phyloP scores from a whole-genome alignment of 1,139 yeast species.

The Pichia sp. region DNA sequence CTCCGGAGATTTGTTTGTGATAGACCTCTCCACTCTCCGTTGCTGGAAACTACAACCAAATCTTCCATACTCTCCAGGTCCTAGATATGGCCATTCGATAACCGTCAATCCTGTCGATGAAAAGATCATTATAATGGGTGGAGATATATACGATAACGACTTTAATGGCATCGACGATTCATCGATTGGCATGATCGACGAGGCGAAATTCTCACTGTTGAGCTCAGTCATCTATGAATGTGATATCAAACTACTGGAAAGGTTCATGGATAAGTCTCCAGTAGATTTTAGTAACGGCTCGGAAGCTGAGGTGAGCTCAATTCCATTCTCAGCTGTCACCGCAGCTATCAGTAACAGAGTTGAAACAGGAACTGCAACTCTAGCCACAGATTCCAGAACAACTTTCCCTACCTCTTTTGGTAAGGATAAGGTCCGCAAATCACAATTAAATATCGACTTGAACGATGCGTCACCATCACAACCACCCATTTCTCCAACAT shows the following conservation, averaged over 20 bases:
- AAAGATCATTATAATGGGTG: slow-evolving; percentile 84
- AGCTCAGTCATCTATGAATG: slow-evolving; percentile 64
- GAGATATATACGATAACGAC: slow-evolving; percentile 53
- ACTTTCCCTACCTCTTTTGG: neutral
- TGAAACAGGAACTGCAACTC: neutral
- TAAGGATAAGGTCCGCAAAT: neutral
- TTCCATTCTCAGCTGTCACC: neutral
- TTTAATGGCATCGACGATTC: slow-evolving; percentile 33
- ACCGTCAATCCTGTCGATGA: slow-evolving; percentile 63
- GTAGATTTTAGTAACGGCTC: neutral
- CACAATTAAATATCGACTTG: slow-evolving; percentile 17
- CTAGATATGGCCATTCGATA: slow-evolving; percentile 93
- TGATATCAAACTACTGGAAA: slow-evolving; percentile 41
- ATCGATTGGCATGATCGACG: slow-evolving; percentile 41
- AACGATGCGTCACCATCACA: neutral
- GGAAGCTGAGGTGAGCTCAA: neutral
- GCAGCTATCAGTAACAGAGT: neutral
- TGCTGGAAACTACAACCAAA: slow-evolving; percentile 42
- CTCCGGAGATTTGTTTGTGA: slow-evolving; percentile 64
- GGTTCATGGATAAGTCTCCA: slow-evolving; percentile 24
- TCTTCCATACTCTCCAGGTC: slow-evolving; percentile 55
- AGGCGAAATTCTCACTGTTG: slow-evolving; percentile 39
- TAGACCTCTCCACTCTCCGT: slow-evolving; percentile 65
- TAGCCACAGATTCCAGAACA: neutral
- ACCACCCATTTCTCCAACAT: neutral